Base-by-base conservation (phyloP, 176 grass and related monocot genomes). In the Dactylis glomerata region DNA sequence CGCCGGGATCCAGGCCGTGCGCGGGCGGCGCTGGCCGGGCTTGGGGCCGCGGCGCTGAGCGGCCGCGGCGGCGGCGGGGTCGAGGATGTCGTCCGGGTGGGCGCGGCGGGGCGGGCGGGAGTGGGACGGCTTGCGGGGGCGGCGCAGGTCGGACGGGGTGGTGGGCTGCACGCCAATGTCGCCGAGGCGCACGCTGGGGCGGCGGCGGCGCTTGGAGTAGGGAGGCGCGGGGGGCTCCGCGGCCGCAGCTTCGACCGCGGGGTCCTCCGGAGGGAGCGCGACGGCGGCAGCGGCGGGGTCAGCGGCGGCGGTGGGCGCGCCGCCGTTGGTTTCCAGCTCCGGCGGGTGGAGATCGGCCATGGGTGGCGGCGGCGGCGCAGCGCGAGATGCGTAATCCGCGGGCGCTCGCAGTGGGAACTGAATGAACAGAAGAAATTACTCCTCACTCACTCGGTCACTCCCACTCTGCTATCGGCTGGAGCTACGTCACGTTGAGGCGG, bases 101-200 rank as follows among this genome's bases (percentile, higher is more conserved):
- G 86, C 62, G 38, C 82, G 67, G 77, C 73, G 73, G 1, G 78
- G 91, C 36, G 75, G 82, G 55, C 86, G 89, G 3, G 74, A 70
- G 54, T 87, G 87, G 41, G 81, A 81, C 27, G 64, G 33, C 76
- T 87, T 91, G 42, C 47, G 72, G 79, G 90, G 92, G 76, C 86
- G 88, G 32, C 84, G 84, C 62, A 82, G 77, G 76, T 91, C 83
- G 37, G 86, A 56, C 59, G 92, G 76, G 37, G 88, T 84, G 46
- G 88, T 76, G 46, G 79, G 75, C n/a, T 81, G 63, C 10, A 85
- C 84, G 38, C 89, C 92, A 49, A 98, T 94, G 81, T 98, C 95
- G 41, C 92, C 91, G 50, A 98, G 95, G 82, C 95, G 95, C 9
- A 98, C 90, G 83, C 87, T 98, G 79, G 91, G 92, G n/a, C 91